Base-by-base conservation (phyloP, 108 stramenopile species). In the Schizochytrium sp. region DNA sequence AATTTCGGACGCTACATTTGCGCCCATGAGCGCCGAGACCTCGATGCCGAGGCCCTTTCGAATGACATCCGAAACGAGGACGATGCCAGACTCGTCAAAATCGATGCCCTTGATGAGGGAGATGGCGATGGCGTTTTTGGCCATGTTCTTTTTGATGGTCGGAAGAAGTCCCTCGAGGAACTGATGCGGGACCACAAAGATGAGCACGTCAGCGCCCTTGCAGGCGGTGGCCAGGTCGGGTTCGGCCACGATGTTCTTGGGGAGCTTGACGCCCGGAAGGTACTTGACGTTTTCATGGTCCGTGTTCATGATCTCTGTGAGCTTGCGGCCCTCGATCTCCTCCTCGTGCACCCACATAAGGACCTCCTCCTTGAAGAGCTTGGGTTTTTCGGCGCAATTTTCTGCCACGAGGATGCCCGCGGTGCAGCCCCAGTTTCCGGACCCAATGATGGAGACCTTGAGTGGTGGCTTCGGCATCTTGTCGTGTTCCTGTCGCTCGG, bases 291-390 rank as follows among this genome's bases (percentile, higher is more conserved):
- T 99, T 91, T 98, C 97, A 89, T 98, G 97, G 53, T 89, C 94
- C 41, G 87, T 63, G 88, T 99, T 99, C 89, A 99, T 98, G 87
- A 98, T 93, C 18, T 98, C 92, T 28, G 96, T 96, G 41, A 99
- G 94, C 88, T 96, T 95, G 12, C 88, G 58, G 55, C 92, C 72
- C 76, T 93, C n/a, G 29, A 59, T 18, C 91, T 44, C 91, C 89
- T 97, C 98, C 91, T 97, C 97, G 88, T 94, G 97, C 19, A 98
- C 98, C 98, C 98, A 98, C 97, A 98, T 97, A 90, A 91, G 93
- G 29, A 98, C 96, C 51, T 87, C 57, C 69, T 88, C 47, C 76
- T 96, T 90, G 91, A 96, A 97, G 57, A 94, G 92, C 21, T 92
- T 89, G 12, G 95, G 93, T 28, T 92, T 94, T 69, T 69, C 63